Conservation (phyloP, 2,329 filamentous ascomycete genomes). For the Exophiala viscosa region DNA sequence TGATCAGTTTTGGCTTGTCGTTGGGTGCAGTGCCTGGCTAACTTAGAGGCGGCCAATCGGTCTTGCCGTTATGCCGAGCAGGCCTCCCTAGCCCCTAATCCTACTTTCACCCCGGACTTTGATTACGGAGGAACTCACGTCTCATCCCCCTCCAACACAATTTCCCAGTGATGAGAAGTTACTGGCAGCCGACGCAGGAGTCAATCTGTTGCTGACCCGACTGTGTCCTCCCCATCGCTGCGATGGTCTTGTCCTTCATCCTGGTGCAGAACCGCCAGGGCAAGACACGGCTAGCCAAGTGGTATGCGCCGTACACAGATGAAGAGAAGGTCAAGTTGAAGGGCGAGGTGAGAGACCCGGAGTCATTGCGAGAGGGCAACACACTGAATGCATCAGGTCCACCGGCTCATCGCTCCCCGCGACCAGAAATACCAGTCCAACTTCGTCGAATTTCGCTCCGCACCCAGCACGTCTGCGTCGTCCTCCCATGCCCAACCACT, state of each 20-base stretch:
- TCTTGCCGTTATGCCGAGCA: too few relatives aligned
- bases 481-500: constrained; percentile 22
- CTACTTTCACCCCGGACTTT: too few relatives aligned
- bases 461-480: constrained; percentile 12
- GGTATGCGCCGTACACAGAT: constrained; percentile 98
- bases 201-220: not conserved
- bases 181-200: not conserved
- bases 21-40: too few relatives aligned
- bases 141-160: too few relatives aligned
- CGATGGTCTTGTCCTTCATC: constrained; percentile 75
- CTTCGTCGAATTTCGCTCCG: constrained; percentile 76
- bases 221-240: not conserved
- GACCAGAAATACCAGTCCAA: constrained; percentile 99
- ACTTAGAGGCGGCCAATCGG: too few relatives aligned
- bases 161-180: too few relatives aligned
- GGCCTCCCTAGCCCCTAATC: too few relatives aligned
- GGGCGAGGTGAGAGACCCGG: constrained; percentile 66
- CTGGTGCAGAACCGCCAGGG: constrained; percentile 91
- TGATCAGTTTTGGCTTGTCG: too few relatives aligned
- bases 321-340: constrained; percentile 99
- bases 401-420: constrained; percentile 93
- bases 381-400: constrained; percentile 57
- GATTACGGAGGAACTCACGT: too few relatives aligned
- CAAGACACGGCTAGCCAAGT: constrained; percentile 97
- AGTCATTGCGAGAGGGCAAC: not conserved